Base-by-base conservation (phyloP, 2,329 filamentous ascomycete species). In the Ophiostoma quercus region DNA sequence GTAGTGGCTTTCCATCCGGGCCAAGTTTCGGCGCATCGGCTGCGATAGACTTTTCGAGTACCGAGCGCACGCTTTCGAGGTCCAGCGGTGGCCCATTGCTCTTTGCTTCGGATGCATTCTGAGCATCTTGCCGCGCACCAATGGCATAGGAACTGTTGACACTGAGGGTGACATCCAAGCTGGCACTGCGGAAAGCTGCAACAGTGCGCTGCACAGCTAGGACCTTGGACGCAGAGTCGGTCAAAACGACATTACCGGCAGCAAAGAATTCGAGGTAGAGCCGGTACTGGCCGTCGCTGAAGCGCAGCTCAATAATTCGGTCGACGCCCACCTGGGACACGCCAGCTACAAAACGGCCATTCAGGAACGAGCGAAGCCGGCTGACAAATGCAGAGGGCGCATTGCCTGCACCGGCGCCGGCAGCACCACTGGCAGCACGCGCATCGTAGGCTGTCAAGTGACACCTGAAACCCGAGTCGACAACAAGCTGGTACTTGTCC, bases 241-340 rank as follows among this genome's bases (percentile, higher is more conserved):
- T 97, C 68, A 99, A 84, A 72, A 99, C 92, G 72, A 99, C 90
- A 77, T 99, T 99, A 65, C 95, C 95, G 68, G 92, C 81, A 0
- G 95, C 94, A 77, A 97, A 99, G 81, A 99, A 99, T 80, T 99
- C 95, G 37, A 99, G 82, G 77, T 92, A 97, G 29, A 99, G 79
- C 60, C 90, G 85, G 77, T 96, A 97, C 74, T 89, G 85, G 12
- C 95, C 95, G 82, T 98, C 93, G 75, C 92, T 96, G 78, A 99
- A 97, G 75, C 91, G 86, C 69, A 99, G 88, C 78, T 98, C 92
- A 68, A 99, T 89, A 72, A 99, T 91, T 68, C 95, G 87, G 78
- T 99, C 95, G 1, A 94, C 97, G 67, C 95, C 95, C 67, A 99
- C 86, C 79, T 99, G 95, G 1, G 84, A 82, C 11, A 99, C 87